Base-by-base conservation (phyloP, 805 yeast species). In the Lipomyces sp. region DNA sequence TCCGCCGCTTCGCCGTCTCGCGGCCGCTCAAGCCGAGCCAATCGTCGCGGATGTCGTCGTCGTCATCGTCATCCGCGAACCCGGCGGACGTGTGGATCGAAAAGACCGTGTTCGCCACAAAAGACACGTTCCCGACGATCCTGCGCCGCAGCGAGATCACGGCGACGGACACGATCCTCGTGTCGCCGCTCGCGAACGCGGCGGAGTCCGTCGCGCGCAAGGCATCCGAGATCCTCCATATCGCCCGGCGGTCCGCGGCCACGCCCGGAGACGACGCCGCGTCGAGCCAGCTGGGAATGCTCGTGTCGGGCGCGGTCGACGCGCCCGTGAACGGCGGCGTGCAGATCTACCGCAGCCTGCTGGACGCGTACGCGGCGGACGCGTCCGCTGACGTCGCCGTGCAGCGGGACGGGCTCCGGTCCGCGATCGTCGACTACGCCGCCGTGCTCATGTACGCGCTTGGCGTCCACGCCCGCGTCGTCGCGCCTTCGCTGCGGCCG, bases 311-410 rank as follows among this genome's bases (percentile, higher is more conserved):
- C 38, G 86, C 96, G 0, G 90, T 89, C 47, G 95, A 87, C 65
- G 81, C 96, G 0, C 96, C 96, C 2, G 91, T 88, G 4, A 88
- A 88, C 65, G 96, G 96, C 32, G 96, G 96, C 51, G 86, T 88
- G 57, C 86, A 87, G 2, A 88, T 84, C 64, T 88, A 85, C 68
- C 75, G 90, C 48, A 77, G 77, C 1, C 86, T 88, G 64, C 79
- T 85, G 31, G 49, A 49, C 10, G 11, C 37, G n/a, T 44, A 45
- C 35, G 41, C 37, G 21, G 13, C 41, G 26, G 48, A 48, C 26
- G 16, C 23, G n/a, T 11, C 18, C 13, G 49, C 36, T 14, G 56
- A 36, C 32, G 14, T 39, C 8, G 35, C 4, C 13, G 45, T 18
- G 26, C 35, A 48, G 21, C 39, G 42, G 29, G 51, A 42, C 24